Evolutionary conservation across 169 alveolate species (phyloP), one percentile per base, ranked within the genome.

Genomic region (Eimeria sp.): DNA sequence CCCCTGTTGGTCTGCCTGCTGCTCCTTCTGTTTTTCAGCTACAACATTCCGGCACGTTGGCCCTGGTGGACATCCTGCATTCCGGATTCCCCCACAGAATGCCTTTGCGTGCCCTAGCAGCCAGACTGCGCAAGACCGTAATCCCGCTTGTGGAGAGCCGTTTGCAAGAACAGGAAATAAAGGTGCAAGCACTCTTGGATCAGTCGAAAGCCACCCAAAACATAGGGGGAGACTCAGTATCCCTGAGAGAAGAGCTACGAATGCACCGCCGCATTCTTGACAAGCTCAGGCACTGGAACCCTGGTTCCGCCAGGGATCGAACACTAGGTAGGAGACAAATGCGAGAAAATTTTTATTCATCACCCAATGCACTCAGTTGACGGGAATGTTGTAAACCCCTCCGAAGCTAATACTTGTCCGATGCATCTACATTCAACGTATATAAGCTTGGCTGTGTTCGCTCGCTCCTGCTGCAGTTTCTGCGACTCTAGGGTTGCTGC

Each of bases 41-140:
- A 27, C 95, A 88, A 46, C 95, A 88, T 30, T 88, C 95, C 46
- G 95, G 95, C 25, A 20, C 95, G n/a, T 43, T 88, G 52, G 95
- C 95, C 8, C 56, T 88, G 56, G 68, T 88, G 64, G 85, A 68
- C 80, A 71, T 88, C n/a, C 85, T 88, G 27, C 95, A 88, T 37
- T 49, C 49, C 13, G 95, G 95, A 40, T 88, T 88, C 49, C 95
- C 95, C n/a, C 95, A 88, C 56, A 77, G 95, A 37, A 13, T 88
- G 83, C 95, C 95, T n/a, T 68, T 88, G 6, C 68, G 30, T 37
- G 33, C 95, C 33, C 43, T 62, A 13, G 95, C 95, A 11, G 40
- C 85, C 74, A 49, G 54, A 40, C 83, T 74, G 11, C 83, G 83
- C 83, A 74, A 30, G n/a, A 20, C 54, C 6, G 25, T 74, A 13